phyloP scores from a whole-genome alignment of 2,329 filamentous ascomycete genomes.

The Monosporascus sp. region DNA sequence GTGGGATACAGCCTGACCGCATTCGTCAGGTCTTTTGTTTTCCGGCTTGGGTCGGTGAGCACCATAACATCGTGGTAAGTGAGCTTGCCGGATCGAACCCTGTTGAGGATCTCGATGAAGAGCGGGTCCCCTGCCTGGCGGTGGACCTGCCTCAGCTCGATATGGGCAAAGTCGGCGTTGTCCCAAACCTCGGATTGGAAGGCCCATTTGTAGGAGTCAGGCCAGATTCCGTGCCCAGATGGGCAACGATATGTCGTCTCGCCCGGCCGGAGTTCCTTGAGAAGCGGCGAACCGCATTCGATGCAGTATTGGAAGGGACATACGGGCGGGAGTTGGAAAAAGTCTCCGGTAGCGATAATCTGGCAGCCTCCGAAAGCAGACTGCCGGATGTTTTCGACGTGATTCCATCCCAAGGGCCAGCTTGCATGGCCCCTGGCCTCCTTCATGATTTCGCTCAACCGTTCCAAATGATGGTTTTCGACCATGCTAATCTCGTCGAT shows the following conservation, averaged over 20 bases:
- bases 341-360: slow-evolving; percentile 49
- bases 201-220: slow-evolving; percentile 49
- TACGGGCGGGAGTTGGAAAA: slow-evolving; percentile 51
- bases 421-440: slow-evolving; percentile 5
- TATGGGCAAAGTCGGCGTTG: slow-evolving; percentile 41
- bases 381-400: too few species aligned
- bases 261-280: neutral
- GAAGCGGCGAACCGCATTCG: slow-evolving; percentile 32
- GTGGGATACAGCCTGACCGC: slow-evolving; percentile 36
- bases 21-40: slow-evolving; percentile 19
- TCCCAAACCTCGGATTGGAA: slow-evolving; percentile 48
- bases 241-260: slow-evolving; percentile 19
- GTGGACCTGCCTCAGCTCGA: slow-evolving; percentile 45
- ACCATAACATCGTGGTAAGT: slow-evolving; percentile 26
- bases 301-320: slow-evolving; percentile 44
- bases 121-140: slow-evolving; percentile 41
- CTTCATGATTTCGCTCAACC: slow-evolving; percentile 44
- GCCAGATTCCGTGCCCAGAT: slow-evolving; percentile 25
- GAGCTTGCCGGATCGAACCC: slow-evolving; percentile 39
- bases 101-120: slow-evolving; percentile 48
- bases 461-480: slow-evolving; percentile 47
- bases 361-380: slow-evolving; percentile 37
- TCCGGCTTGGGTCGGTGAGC: slow-evolving; percentile 34
- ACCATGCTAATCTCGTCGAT: slow-evolving; percentile 66
- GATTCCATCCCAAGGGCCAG: too few species aligned